A percentile compares a stretch with the other conserved stretches of the same genome.
phyloP scores from a whole-genome alignment of 306 rosid species.

The Cicer arietinum region DNA sequence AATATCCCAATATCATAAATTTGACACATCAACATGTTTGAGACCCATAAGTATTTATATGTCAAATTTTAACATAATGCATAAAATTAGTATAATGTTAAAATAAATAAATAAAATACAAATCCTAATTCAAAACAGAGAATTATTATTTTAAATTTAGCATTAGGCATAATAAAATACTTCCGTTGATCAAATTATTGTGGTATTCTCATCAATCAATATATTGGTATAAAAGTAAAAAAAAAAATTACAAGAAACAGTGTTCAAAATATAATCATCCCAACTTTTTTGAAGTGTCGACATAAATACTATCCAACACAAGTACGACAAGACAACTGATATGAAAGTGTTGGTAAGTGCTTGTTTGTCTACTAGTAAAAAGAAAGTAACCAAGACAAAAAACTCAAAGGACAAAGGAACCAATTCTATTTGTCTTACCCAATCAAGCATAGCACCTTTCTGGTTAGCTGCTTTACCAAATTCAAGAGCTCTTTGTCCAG shows the following conservation, averaged over 20 bases:
- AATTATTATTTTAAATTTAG: too few relatives aligned
- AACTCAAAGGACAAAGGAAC: constrained; percentile 4
- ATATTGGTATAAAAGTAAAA: too few relatives aligned
- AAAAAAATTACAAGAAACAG: background rate
- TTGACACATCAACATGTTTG: too few relatives aligned
- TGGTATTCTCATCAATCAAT: background rate
- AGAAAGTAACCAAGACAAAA: background rate
- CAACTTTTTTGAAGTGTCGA: constrained; percentile 10
- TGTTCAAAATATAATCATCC: background rate
- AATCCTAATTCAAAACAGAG: too few relatives aligned
- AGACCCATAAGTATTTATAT: too few relatives aligned
- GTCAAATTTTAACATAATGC: too few relatives aligned
- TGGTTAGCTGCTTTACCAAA: constrained; percentile 91
- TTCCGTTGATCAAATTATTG: background rate
- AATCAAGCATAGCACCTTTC: constrained; percentile 95
- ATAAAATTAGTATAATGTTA: too few relatives aligned
- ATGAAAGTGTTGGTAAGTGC: background rate
- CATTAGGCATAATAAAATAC: too few relatives aligned
- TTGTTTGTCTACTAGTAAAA: background rate
- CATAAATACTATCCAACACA: constrained; percentile 17
- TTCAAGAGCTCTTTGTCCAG: constrained; percentile 90
- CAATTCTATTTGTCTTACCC: constrained; percentile 61
- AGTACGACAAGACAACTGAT: constrained; percentile 16
- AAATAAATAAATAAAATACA: too few relatives aligned
- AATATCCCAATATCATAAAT: too few relatives aligned